phyloP scores from a whole-genome alignment of 495 filamentous ascomycete genomes.

The Aspergillus saccharolyticus region DNA sequence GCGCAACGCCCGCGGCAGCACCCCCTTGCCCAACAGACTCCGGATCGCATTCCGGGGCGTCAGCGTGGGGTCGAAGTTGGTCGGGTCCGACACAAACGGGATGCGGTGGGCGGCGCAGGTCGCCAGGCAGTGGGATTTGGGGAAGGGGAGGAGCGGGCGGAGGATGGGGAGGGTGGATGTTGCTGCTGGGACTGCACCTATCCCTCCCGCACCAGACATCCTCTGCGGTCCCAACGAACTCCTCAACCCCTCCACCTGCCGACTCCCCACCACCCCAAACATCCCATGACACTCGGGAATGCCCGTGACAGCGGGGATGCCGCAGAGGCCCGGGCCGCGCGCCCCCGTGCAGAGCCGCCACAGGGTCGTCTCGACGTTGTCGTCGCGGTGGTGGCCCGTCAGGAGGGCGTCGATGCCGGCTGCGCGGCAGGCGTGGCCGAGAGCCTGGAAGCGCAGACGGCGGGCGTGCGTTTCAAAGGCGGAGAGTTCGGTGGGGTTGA shows the following conservation, averaged over 20 bases:
- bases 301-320: slow-evolving; percentile 56
- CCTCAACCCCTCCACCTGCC: slow-evolving; percentile 27
- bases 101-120: slow-evolving; percentile 64
- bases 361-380: slow-evolving; percentile 83
- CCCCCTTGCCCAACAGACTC: slow-evolving; percentile 50
- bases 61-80: slow-evolving; percentile 74
- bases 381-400: slow-evolving; percentile 78
- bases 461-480: slow-evolving; percentile 79
- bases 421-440: slow-evolving; percentile 57
- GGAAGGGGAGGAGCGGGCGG: slow-evolving; percentile 69
- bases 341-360: slow-evolving; percentile 63
- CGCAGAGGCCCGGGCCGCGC: slow-evolving; percentile 58
- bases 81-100: slow-evolving; percentile 76
- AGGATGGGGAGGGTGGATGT: slow-evolving; percentile 65
- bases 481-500: slow-evolving; percentile 28
- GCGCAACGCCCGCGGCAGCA: slow-evolving; percentile 65
- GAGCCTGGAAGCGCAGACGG: slow-evolving; percentile 61
- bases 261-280: slow-evolving; percentile 66
- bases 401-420: slow-evolving; percentile 51
- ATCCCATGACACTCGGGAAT: slow-evolving; percentile 83
- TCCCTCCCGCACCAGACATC: too few species aligned
- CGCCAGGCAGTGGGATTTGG: slow-evolving; percentile 63
- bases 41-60: slow-evolving; percentile 80
- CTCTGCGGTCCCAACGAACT: too few species aligned
- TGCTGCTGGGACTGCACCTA: slow-evolving; percentile 55